phyloP scores from a whole-genome alignment of 441 rosid species.

The Francoa sonchifolia region DNA sequence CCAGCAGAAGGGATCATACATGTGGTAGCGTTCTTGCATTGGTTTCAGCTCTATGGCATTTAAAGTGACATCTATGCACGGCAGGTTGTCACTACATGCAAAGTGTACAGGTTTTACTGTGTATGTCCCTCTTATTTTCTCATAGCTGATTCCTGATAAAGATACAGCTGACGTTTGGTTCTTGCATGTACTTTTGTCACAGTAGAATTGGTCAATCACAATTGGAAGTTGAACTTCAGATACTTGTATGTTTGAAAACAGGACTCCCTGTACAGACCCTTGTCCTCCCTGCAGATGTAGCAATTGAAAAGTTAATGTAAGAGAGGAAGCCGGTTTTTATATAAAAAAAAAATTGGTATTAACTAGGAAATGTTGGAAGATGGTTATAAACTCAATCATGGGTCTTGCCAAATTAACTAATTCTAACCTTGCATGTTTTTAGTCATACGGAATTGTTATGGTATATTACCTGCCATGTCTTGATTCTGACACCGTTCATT shows the following conservation, averaged over 20 bases:
- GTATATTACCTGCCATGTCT: conserved; percentile 86
- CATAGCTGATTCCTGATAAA: conserved; percentile 73
- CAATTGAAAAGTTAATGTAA: conserved; percentile 11
- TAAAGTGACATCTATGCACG: conserved; percentile 63
- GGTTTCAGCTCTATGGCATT: conserved; percentile 55
- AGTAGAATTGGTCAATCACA: conserved; percentile 83
- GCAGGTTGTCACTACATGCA: conserved; percentile 82
- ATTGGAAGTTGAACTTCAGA: conserved; percentile 82
- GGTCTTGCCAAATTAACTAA: not conserved
- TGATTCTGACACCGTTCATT: conserved; percentile 85
- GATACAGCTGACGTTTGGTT: conserved; percentile 87
- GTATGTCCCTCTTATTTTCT: conserved; percentile 72
- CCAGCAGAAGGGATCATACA: conserved; percentile 73
- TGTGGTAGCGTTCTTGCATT: conserved; percentile 40
- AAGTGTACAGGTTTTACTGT: conserved; percentile 74
- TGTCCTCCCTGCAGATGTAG: conserved; percentile 68
- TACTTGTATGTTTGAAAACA: conserved; percentile 88
- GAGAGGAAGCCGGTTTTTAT: not conserved
- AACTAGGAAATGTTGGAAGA: too few species aligned
- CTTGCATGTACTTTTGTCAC: conserved; percentile 61
- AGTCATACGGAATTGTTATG: conserved; percentile 6
- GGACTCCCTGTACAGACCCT: conserved; percentile 68
- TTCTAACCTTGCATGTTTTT: too few species aligned
- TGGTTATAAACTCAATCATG: not conserved
- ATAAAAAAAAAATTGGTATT: conserved; percentile 6